Percentiles rank a stretch among this genome's conserved stretches.
Conservation (phyloP, 2,329 filamentous ascomycete genomes). For the Ceratocystis diversiconidia region DNA sequence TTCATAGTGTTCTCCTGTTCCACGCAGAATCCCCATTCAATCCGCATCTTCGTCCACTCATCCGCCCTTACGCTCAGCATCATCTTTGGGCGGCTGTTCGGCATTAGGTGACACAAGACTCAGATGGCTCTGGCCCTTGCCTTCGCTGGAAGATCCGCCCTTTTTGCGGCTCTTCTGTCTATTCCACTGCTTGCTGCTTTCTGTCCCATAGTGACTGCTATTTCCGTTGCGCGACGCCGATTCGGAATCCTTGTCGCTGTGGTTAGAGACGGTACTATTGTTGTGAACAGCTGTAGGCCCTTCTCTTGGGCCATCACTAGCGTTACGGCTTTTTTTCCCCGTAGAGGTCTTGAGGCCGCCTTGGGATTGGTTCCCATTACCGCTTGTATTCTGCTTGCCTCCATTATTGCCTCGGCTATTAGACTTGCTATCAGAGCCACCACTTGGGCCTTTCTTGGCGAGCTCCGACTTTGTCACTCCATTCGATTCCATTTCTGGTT, state of each 20-base stretch:
- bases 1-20: neutral
- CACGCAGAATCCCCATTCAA: neutral
- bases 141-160: slow-evolving; percentile 30
- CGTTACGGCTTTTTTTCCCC: slow-evolving; percentile 13
- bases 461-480: slow-evolving; percentile 3
- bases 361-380: slow-evolving; percentile 6
- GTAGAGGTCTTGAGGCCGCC: neutral
- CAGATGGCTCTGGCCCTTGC: slow-evolving; percentile 25
- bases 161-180: slow-evolving; percentile 44
- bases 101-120: slow-evolving; percentile 29
- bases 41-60: slow-evolving; percentile 25
- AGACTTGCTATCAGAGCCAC: slow-evolving; percentile 5
- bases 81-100: slow-evolving; percentile 43
- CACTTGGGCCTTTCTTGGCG: neutral
- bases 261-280: neutral
- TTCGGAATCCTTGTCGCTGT: slow-evolving; percentile 36
- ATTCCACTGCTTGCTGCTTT: slow-evolving; percentile 38
- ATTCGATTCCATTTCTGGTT: neutral
- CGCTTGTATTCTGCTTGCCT: slow-evolving; percentile 8
- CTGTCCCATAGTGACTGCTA: slow-evolving; percentile 21
- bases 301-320: neutral
- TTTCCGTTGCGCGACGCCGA: slow-evolving; percentile 21
- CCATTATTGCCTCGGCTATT: slow-evolving; percentile 2
- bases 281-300: neutral
- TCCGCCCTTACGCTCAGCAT: slow-evolving; percentile 49